phyloP scores from a whole-genome alignment of 1,139 yeast species.

The Taphrina betulina region DNA sequence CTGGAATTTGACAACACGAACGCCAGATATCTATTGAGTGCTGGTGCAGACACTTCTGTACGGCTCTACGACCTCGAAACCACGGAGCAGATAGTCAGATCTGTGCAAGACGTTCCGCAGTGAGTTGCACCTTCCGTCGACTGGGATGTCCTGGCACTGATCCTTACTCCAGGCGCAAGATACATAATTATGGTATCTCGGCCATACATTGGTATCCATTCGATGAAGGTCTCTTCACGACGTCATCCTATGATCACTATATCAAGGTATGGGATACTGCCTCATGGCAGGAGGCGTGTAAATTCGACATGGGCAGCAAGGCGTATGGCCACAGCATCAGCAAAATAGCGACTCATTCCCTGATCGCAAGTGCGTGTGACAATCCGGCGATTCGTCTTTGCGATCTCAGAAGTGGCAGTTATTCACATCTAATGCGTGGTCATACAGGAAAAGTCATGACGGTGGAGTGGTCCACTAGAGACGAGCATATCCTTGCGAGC shows the following conservation, averaged over 20 bases:
- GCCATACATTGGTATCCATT: conserved; percentile 82
- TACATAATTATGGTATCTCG: conserved; percentile 69
- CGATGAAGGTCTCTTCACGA: conserved; percentile 82
- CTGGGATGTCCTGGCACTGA: too few species aligned
- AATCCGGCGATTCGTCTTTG: conserved; percentile 10
- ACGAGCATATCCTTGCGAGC: conserved; percentile 60
- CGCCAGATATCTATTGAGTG: conserved; percentile 19
- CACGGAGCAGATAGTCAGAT: conserved; percentile 6
- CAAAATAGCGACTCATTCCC: conserved; percentile 50
- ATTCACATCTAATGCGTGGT: conserved; percentile 70
- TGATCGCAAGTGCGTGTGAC: conserved; percentile 51
- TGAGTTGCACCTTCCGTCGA: neutral
- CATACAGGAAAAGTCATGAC: conserved; percentile 57
- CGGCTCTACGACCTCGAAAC: conserved; percentile 14
- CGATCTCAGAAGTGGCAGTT: conserved; percentile 60
- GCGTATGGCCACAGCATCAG: conserved; percentile 48
- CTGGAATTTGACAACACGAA: conserved; percentile 24
- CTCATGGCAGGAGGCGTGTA: conserved; percentile 57
- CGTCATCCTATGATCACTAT: conserved; percentile 75
- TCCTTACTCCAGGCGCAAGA: neutral
- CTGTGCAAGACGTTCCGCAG: conserved; percentile 15
- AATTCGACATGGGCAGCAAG: conserved; percentile 54
- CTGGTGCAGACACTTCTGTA: conserved; percentile 4
- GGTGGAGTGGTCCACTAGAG: conserved; percentile 75
- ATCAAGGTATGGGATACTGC: conserved; percentile 83